Percentiles rank a stretch among this genome's conserved stretches.
phyloP scores from a whole-genome alignment of 1,284 basidiomycete species.

The Sutorius eximius region DNA sequence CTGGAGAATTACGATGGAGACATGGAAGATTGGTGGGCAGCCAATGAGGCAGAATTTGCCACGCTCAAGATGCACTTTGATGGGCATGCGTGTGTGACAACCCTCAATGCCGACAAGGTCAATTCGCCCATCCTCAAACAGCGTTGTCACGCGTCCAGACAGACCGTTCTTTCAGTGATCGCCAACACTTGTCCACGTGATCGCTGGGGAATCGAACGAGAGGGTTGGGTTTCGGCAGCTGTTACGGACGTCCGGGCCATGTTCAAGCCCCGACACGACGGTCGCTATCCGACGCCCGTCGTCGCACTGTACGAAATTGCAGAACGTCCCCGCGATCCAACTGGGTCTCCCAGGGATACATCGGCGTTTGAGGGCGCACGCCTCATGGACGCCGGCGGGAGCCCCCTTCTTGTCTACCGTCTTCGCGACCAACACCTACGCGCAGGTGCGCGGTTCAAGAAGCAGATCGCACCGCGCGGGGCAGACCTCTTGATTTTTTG shows the following conservation, averaged over 20 bases:
- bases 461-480: slow-evolving; percentile 21
- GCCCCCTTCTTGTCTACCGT: slow-evolving; percentile 21
- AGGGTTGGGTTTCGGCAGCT: slow-evolving; percentile 21
- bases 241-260: slow-evolving; percentile 28
- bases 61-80: slow-evolving; percentile 32
- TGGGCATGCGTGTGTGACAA: slow-evolving; percentile 32
- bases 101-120: slow-evolving; percentile 29
- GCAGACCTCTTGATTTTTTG: slow-evolving; percentile 32
- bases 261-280: slow-evolving; percentile 13
- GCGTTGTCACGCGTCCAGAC: slow-evolving; percentile 27
- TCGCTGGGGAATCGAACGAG: slow-evolving; percentile 22
- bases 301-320: slow-evolving; percentile 26
- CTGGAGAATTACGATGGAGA: slow-evolving; percentile 29
- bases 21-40: slow-evolving; percentile 35
- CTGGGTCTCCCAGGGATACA: slow-evolving; percentile 12
- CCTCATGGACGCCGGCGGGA: slow-evolving; percentile 22
- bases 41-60: slow-evolving; percentile 25
- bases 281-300: slow-evolving; percentile 11
- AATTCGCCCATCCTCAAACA: slow-evolving; percentile 31
- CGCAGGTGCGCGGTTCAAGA: slow-evolving; percentile 27
- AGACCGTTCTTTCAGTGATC: slow-evolving; percentile 22
- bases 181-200: slow-evolving; percentile 21
- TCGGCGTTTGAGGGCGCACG: slow-evolving; percentile 19
- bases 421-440: slow-evolving; percentile 24
- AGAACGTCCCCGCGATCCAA: slow-evolving; percentile 6